Evolutionary conservation across 345 rosid species (phyloP).

Genomic region (Balakata baccata): DNA sequence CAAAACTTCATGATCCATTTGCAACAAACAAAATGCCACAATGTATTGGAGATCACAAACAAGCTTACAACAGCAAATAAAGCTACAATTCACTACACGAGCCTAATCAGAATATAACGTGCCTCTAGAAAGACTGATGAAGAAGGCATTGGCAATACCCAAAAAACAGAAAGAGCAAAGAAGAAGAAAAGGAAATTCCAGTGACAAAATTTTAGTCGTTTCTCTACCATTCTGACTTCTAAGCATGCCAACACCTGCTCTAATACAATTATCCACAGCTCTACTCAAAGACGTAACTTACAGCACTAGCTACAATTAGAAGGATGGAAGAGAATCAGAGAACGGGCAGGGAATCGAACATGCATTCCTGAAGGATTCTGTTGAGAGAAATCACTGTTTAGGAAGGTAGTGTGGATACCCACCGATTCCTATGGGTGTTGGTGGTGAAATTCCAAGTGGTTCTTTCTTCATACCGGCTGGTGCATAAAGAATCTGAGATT

Average conservation of each 20-base stretch:
- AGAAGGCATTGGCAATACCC: too few species aligned
- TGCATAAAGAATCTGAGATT: constrained; percentile 36
- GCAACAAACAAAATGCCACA: background rate
- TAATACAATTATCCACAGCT: background rate
- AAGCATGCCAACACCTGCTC: constrained; percentile 1
- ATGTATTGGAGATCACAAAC: background rate
- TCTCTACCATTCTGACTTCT: background rate
- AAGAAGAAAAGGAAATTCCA: background rate
- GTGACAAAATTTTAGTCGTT: constrained; percentile 1
- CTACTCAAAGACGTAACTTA: background rate
- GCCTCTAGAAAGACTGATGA: background rate
- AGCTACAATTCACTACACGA: background rate
- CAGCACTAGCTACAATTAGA: background rate
- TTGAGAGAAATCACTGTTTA: constrained; percentile 10
- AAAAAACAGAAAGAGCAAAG: too few species aligned
- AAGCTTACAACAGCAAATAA: background rate
- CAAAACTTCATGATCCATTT: too few species aligned
- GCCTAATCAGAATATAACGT: background rate
- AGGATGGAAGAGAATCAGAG: too few species aligned
- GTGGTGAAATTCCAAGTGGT: constrained; percentile 21
- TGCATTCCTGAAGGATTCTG: background rate
- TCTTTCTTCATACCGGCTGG: constrained; percentile 38
- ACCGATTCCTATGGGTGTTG: constrained; percentile 45
- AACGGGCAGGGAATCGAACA: too few species aligned
- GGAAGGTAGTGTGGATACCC: constrained; percentile 44